Percentiles rank a stretch among this genome's conserved stretches.
Evolutionary conservation across 2,329 filamentous ascomycete genomes (phyloP).

Genomic region (Claviceps pusilla): DNA sequence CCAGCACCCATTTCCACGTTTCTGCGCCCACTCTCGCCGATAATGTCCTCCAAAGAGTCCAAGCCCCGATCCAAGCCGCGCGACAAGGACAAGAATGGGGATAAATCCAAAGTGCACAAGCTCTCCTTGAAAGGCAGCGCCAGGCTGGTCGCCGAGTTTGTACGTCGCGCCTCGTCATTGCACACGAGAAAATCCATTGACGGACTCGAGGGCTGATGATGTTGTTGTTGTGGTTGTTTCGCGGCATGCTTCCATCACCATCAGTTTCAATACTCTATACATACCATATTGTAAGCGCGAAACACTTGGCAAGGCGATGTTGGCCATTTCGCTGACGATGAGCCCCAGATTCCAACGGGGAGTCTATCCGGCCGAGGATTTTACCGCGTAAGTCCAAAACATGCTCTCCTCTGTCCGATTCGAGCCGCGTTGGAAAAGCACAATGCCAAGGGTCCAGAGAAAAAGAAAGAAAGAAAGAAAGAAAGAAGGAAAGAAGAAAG

Average conservation of each 20-base stretch:
- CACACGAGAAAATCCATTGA: background rate
- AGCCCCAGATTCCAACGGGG: slow-evolving; percentile 61
- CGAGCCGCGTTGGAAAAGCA: background rate
- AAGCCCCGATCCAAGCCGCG: slow-evolving; percentile 3
- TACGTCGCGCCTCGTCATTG: slow-evolving; percentile 19
- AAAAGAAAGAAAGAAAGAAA: background rate
- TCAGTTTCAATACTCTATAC: slow-evolving; percentile 93
- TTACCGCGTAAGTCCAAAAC: slow-evolving; percentile 54
- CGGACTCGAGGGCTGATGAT: slow-evolving; percentile 1
- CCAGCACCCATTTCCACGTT: background rate
- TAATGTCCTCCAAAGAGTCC: slow-evolving; percentile 18
- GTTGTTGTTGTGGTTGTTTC: background rate
- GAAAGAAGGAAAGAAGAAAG: background rate
- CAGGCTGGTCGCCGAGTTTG: slow-evolving; percentile 89
- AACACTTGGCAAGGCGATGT: too few relatives aligned
- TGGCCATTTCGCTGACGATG: background rate
- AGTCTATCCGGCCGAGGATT: slow-evolving; percentile 88
- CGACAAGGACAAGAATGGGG: slow-evolving; percentile 29
- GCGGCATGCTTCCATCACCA: background rate
- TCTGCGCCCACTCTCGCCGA: background rate
- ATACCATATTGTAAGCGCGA: slow-evolving; percentile 67
- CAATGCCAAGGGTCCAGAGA: background rate
- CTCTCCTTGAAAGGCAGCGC: slow-evolving; percentile 72
- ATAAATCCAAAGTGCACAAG: slow-evolving; percentile 87
- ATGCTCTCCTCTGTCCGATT: background rate